Conservation (phyloP, 83 land plant species). For the Picea engelmannii region DNA sequence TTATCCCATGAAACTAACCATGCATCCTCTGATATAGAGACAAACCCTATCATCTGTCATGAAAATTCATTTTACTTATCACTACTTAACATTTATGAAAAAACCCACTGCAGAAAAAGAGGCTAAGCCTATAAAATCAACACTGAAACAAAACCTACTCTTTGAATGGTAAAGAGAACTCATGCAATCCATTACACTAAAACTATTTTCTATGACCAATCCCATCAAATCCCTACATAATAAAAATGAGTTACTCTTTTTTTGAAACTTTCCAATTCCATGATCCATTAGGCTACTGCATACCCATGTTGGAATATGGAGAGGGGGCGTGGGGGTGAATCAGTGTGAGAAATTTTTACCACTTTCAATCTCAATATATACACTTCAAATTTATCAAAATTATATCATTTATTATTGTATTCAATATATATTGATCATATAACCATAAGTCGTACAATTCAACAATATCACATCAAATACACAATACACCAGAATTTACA, state of each 20-base stretch:
- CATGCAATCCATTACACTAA: neutral
- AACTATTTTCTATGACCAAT: neutral
- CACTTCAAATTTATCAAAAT: too few species aligned
- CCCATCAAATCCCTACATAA: neutral
- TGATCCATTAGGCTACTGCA: too few species aligned
- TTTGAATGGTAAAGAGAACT: neutral
- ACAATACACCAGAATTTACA: too few species aligned
- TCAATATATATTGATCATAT: too few species aligned
- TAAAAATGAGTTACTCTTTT: neutral
- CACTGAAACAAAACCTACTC: neutral
- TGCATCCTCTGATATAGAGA: neutral
- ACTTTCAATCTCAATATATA: too few species aligned
- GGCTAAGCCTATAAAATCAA: neutral
- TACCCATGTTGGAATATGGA: too few species aligned
- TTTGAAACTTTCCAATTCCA: too few species aligned
- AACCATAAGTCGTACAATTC: too few species aligned
- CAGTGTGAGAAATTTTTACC: too few species aligned
- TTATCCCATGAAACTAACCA: neutral
- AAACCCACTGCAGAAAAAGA: neutral
- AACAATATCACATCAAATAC: too few species aligned
- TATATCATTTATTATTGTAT: too few species aligned
- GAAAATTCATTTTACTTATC: neutral
- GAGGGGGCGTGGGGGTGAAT: too few species aligned
- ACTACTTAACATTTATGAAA: neutral
- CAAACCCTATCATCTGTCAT: neutral